Evolutionary conservation across 2,329 filamentous ascomycete genomes (phyloP).

Genomic region (Cladophialophora yegresii): DNA sequence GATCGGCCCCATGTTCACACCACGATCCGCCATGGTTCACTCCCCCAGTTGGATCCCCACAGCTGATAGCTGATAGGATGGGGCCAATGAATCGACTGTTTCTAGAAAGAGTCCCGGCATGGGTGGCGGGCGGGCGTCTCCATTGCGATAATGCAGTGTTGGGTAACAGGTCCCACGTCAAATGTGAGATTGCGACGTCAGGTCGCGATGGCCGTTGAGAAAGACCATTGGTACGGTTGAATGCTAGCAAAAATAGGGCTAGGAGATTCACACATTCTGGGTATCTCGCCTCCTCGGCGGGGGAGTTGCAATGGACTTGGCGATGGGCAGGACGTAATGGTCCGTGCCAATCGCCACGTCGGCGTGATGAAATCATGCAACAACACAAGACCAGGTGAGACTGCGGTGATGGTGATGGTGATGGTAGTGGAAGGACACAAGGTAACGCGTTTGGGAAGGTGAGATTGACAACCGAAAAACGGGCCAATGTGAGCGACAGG

Average conservation of each 20-base stretch:
- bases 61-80: slow-evolving; percentile 13
- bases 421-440: neutral
- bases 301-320: neutral
- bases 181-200: slow-evolving; percentile 25
- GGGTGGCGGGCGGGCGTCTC: neutral
- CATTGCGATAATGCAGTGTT: slow-evolving; percentile 1
- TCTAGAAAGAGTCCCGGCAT: slow-evolving; percentile 13
- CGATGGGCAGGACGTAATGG: neutral
- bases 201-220: slow-evolving; percentile 4
- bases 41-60: neutral
- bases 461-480: neutral
- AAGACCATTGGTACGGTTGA: neutral
- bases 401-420: neutral
- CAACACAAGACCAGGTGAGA: slow-evolving; percentile 2
- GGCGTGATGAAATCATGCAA: slow-evolving; percentile 20
- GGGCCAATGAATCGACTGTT: slow-evolving; percentile 3
- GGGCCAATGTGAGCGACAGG: neutral
- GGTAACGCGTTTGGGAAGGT: neutral
- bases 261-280: neutral
- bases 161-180: neutral
- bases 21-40: slow-evolving; percentile 10
- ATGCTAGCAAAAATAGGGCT: slow-evolving; percentile 1
- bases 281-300: neutral
- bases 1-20: slow-evolving; percentile 4
- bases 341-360: slow-evolving; percentile 1